phyloP scores from a whole-genome alignment of 345 rosid genomes.

The Trapa bicornis region DNA sequence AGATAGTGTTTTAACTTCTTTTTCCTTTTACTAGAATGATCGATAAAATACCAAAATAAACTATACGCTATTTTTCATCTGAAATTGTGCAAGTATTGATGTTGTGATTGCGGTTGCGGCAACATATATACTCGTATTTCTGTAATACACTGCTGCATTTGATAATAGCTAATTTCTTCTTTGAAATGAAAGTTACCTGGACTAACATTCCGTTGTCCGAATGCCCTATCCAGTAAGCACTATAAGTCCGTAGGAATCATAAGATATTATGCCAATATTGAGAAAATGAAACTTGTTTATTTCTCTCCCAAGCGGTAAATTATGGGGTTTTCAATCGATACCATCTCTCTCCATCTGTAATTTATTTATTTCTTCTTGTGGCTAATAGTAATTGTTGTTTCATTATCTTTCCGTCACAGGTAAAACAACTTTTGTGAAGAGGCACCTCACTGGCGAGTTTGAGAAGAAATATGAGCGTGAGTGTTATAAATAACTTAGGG shows the following conservation, averaged over 20 bases:
- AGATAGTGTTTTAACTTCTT: background rate
- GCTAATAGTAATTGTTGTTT: background rate
- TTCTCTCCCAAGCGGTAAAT: too few relatives aligned
- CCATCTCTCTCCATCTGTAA: too few relatives aligned
- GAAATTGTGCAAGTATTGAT: background rate
- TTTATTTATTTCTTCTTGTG: background rate
- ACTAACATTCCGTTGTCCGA: background rate
- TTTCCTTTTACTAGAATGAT: background rate
- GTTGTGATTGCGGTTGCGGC: background rate
- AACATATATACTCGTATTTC: too few relatives aligned
- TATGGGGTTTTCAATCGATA: too few relatives aligned
- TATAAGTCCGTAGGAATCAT: too few relatives aligned
- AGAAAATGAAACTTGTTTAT: too few relatives aligned
- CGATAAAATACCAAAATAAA: background rate
- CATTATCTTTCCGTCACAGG: constrained; percentile 6
- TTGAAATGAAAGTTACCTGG: background rate
- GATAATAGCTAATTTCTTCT: background rate
- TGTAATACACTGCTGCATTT: too few relatives aligned
- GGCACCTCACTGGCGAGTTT: constrained; percentile 37
- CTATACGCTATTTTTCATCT: background rate
- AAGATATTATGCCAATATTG: background rate
- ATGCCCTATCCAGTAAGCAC: too few relatives aligned
- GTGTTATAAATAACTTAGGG: background rate
- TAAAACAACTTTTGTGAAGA: constrained; percentile 35
- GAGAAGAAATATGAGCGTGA: constrained; percentile 40